Percentiles rank a stretch among this genome's conserved stretches.
These are phyloP conservation scores for Pichia phayaonensis DNA, from an alignment of 805 yeast genomes.

Conservation along the genomic window DNA sequence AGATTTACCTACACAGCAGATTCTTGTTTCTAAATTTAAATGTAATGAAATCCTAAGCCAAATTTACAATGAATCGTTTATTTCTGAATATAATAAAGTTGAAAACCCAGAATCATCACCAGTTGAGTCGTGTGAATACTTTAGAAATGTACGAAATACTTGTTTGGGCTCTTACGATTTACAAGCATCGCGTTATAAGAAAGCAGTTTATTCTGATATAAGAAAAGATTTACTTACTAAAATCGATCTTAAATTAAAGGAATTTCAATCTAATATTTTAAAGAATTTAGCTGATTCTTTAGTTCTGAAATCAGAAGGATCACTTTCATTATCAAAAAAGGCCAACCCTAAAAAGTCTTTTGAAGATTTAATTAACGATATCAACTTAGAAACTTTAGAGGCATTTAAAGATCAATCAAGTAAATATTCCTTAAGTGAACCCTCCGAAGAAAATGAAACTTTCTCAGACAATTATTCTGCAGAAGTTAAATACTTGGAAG, in stretches of 20 bases:
- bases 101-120: slow-evolving; percentile 16
- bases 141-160: slow-evolving; percentile 37
- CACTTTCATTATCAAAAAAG: slow-evolving; percentile 17
- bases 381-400: slow-evolving; percentile 15
- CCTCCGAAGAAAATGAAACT: slow-evolving; percentile 23
- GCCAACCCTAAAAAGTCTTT: slow-evolving; percentile 16
- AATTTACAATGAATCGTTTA: slow-evolving; percentile 32
- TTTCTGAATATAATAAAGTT: slow-evolving; percentile 18
- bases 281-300: slow-evolving; percentile 30
- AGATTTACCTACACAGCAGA: slow-evolving; percentile 95
- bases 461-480: slow-evolving; percentile 20
- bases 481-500: slow-evolving; percentile 1
- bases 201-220: slow-evolving; percentile 59
- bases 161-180: slow-evolving; percentile 53
- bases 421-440: background rate
- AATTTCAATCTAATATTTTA: slow-evolving; percentile 37
- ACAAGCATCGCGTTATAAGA: slow-evolving; percentile 69
- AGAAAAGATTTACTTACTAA: slow-evolving; percentile 40
- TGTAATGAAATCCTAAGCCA: slow-evolving; percentile 78
- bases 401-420: slow-evolving; percentile 28
- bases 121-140: slow-evolving; percentile 33
- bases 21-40: slow-evolving; percentile 86
- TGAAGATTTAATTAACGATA: slow-evolving; percentile 21
- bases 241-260: slow-evolving; percentile 39
- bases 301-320: slow-evolving; percentile 23